Percentiles rank a stretch among this genome's conserved stretches.
These are phyloP conservation scores for Fusarium begoniae DNA, from an alignment of 2,329 filamentous ascomycete genomes.

Conservation along the genomic window DNA sequence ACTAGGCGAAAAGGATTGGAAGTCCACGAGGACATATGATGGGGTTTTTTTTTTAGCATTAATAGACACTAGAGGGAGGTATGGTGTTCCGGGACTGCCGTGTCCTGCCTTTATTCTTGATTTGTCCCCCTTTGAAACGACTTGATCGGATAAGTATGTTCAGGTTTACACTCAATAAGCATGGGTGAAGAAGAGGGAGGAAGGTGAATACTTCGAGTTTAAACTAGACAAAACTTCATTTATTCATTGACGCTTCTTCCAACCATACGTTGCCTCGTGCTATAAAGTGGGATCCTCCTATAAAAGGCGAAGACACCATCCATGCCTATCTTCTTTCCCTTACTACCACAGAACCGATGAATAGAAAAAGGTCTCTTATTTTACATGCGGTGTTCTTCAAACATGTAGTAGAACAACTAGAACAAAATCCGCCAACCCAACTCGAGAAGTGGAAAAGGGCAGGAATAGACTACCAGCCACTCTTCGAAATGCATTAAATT, in stretches of 20 bases:
- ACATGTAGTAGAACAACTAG: constrained; percentile 32
- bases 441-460: constrained; percentile 3
- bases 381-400: constrained; percentile 35
- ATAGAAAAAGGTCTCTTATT: constrained; percentile 33
- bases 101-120: background rate
- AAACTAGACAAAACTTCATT: constrained; percentile 40
- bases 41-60: background rate
- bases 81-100: background rate
- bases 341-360: constrained; percentile 9
- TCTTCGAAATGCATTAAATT: constrained; percentile 24
- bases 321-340: background rate
- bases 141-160: background rate
- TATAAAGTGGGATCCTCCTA: constrained; percentile 29
- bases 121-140: background rate
- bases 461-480: background rate
- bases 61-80: background rate
- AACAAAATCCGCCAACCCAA: constrained; percentile 23
- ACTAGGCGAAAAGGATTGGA: constrained; percentile 11
- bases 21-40: background rate
- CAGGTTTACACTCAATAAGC: background rate
- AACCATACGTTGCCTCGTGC: constrained; percentile 26
- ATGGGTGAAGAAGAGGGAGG: background rate
- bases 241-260: constrained; percentile 40
- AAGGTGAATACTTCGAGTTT: background rate
- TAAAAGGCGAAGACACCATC: constrained; percentile 11